phyloP scores from a whole-genome alignment of 371 early-diverging fungal species.

The Rhizopus microsporus region DNA sequence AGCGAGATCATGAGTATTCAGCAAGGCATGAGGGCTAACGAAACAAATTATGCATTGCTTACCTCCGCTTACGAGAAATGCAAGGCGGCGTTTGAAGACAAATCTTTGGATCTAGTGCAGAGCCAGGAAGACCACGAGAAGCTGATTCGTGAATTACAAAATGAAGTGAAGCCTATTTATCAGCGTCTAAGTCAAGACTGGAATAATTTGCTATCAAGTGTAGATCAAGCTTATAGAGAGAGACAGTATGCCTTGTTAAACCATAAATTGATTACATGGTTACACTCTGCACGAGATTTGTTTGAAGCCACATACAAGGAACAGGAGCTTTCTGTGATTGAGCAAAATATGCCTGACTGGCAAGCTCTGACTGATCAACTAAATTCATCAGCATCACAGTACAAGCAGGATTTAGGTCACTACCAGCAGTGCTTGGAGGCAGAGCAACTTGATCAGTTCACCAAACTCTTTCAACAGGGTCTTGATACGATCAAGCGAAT shows the following conservation, averaged over 20 bases:
- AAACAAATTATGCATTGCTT: conserved; percentile 23
- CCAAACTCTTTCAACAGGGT: conserved; percentile 3
- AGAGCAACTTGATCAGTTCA: not conserved
- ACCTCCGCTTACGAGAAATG: conserved; percentile 29
- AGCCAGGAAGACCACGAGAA: conserved; percentile 15
- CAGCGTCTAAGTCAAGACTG: conserved; percentile 19
- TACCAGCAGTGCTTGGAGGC: conserved; percentile 1
- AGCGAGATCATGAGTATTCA: conserved; percentile 32
- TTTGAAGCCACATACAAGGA: not conserved
- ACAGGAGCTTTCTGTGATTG: not conserved
- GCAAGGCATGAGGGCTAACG: conserved; percentile 28
- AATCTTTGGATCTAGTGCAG: conserved; percentile 10
- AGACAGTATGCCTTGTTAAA: not conserved
- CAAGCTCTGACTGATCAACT: not conserved
- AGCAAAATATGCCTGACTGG: not conserved
- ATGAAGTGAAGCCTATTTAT: conserved; percentile 19
- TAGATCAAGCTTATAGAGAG: not conserved
- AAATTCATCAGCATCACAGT: not conserved
- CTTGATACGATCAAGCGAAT: not conserved
- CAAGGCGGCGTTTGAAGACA: conserved; percentile 21
- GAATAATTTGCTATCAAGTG: conserved; percentile 5
- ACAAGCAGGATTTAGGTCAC: conserved; percentile 12
- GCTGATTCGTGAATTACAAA: conserved; percentile 8
- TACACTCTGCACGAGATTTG: not conserved
- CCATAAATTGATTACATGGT: not conserved